These are phyloP conservation scores for Artomyces pyxidatus DNA, from an alignment of 768 basidiomycete species.

Conservation along the genomic window DNA sequence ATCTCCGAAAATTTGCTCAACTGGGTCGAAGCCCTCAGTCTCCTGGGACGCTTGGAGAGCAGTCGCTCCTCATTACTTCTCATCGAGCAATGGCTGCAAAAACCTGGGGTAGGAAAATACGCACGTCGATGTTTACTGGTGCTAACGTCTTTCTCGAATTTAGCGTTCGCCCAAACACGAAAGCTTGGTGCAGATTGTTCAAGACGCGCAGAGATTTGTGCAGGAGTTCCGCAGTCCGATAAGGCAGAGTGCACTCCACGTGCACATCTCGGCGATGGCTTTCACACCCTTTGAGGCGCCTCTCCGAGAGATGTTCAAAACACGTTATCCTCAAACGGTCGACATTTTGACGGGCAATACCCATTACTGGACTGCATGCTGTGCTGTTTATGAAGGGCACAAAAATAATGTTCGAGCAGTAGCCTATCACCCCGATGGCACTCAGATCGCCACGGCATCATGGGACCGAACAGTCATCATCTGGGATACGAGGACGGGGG, in stretches of 20 bases:
- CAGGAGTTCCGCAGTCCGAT: not conserved
- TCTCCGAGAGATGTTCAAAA: not conserved
- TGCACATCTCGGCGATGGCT: not conserved
- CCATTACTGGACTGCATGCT: not conserved
- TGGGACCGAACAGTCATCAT: not conserved
- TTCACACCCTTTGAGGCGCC: not conserved
- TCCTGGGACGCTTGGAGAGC: not conserved
- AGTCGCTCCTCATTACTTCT: not conserved
- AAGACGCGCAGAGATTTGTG: not conserved
- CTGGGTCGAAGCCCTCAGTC: conserved; percentile 2
- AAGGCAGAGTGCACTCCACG: not conserved
- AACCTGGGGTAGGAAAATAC: not conserved
- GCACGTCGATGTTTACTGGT: not conserved
- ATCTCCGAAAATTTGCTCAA: not conserved
- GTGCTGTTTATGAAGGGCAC: not conserved
- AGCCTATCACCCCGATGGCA: conserved; percentile 12
- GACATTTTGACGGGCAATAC: not conserved
- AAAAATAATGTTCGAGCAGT: not conserved
- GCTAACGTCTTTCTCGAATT: not conserved
- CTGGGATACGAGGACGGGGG: not conserved
- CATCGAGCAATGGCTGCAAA: not conserved
- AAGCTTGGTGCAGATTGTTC: not conserved
- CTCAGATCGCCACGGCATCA: conserved; percentile 17
- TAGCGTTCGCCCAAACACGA: not conserved
- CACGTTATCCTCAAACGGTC: not conserved